A percentile compares a stretch with the other conserved stretches of the same genome.
These are phyloP conservation scores for Cryptococcus wingfieldii DNA, from an alignment of 1,284 basidiomycete species.

Conservation along the genomic window DNA sequence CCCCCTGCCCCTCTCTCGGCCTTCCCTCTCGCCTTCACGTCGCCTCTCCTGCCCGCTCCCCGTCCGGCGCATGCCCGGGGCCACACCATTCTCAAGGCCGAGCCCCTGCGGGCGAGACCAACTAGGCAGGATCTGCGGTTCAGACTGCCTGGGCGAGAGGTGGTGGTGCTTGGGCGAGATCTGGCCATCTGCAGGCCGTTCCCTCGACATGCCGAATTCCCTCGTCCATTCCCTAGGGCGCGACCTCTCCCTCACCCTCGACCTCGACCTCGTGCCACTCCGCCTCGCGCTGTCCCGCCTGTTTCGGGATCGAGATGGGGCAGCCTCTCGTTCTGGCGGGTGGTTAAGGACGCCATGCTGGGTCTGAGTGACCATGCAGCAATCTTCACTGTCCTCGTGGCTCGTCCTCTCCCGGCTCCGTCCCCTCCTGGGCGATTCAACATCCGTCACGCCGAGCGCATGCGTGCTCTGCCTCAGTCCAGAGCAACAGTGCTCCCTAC, in stretches of 20 bases:
- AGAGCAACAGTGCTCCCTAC: neutral
- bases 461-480: neutral
- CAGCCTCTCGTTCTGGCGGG: constrained; percentile 37
- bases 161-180: constrained; percentile 3
- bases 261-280: constrained; percentile 6
- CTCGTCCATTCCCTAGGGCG: neutral
- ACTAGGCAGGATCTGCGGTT: constrained; percentile 25
- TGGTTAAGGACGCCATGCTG: constrained; percentile 22
- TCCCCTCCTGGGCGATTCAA: constrained; percentile 23
- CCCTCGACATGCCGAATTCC: constrained; percentile 10
- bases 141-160: neutral
- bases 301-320: constrained; percentile 30
- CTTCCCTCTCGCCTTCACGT: constrained; percentile 9
- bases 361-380: constrained; percentile 12
- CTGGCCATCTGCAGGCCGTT: constrained; percentile 6
- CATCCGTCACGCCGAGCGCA: neutral
- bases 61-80: constrained; percentile 10
- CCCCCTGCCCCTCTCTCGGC: constrained; percentile 6
- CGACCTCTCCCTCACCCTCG: constrained; percentile 7
- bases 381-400: constrained; percentile 9
- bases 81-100: constrained; percentile 2
- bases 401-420: constrained; percentile 31
- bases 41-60: constrained; percentile 9
- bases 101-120: constrained; percentile 18
- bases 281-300: constrained; percentile 15